These are phyloP conservation scores for Candida frijolesensis DNA, from an alignment of 1,139 yeast species.

Conservation along the genomic window DNA sequence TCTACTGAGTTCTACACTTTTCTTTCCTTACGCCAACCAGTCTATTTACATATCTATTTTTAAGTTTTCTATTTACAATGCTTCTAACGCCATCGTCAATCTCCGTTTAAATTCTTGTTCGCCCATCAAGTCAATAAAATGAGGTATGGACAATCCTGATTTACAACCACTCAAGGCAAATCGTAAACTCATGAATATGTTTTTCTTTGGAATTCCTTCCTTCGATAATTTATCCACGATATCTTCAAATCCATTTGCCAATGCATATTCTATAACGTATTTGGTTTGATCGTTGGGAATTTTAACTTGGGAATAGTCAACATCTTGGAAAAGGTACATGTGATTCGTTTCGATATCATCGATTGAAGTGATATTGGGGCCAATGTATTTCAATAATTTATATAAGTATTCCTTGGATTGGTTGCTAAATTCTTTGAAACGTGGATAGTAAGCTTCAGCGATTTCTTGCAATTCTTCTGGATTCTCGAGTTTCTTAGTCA, in stretches of 20 bases:
- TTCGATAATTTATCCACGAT: conserved; percentile 18
- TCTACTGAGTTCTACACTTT: neutral
- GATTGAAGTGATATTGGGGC: conserved; percentile 47
- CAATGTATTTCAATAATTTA: conserved; percentile 30
- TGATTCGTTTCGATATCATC: conserved; percentile 50
- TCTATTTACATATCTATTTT: neutral
- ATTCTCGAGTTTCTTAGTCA: conserved; percentile 37
- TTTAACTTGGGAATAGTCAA: conserved; percentile 28
- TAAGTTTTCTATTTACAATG: conserved; percentile 9
- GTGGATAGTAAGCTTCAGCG: conserved; percentile 30
- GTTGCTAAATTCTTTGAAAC: conserved; percentile 19
- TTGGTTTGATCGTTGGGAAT: conserved; percentile 14
- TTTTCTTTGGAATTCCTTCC: conserved; percentile 37
- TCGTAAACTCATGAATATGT: conserved; percentile 63
- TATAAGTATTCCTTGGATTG: conserved; percentile 22
- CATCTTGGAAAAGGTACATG: conserved; percentile 50
- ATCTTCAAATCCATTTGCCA: conserved; percentile 17
- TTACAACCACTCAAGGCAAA: conserved; percentile 73
- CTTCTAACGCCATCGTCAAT: conserved; percentile 26
- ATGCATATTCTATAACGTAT: conserved; percentile 7
- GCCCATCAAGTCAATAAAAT: conserved; percentile 60
- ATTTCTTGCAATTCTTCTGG: conserved; percentile 32
- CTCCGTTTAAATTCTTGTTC: conserved; percentile 41
- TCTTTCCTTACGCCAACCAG: neutral
- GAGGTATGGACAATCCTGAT: conserved; percentile 72